A percentile compares a stretch with the other conserved stretches of the same genome.
Conservation (phyloP, 2,329 filamentous ascomycete genomes). For the Purpureocillium lavendulum region DNA sequence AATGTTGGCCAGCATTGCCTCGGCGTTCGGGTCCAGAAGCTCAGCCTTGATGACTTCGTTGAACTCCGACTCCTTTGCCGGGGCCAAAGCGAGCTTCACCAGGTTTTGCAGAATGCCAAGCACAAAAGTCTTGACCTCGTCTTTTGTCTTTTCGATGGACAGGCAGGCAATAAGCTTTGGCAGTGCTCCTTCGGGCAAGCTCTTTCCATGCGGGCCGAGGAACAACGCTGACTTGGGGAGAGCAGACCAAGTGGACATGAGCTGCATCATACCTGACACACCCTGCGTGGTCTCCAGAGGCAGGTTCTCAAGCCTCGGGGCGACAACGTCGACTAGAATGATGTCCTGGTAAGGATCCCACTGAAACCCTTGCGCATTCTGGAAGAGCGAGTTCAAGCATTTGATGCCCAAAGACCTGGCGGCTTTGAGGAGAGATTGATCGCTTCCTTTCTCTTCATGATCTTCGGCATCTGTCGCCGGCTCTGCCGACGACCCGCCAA, state of each 20-base stretch:
- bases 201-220: slow-evolving; percentile 36
- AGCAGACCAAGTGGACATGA: slow-evolving; percentile 75
- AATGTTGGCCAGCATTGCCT: slow-evolving; percentile 58
- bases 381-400: slow-evolving; percentile 72
- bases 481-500: slow-evolving; percentile 33
- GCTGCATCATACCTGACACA: slow-evolving; percentile 70
- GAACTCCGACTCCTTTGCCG: slow-evolving; percentile 46
- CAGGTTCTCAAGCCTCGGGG: slow-evolving; percentile 69
- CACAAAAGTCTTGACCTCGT: slow-evolving; percentile 78
- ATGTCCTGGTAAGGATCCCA: slow-evolving; percentile 64
- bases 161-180: slow-evolving; percentile 66
- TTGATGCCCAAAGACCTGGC: slow-evolving; percentile 70
- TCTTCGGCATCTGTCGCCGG: slow-evolving; percentile 27
- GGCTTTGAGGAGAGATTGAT: slow-evolving; percentile 53
- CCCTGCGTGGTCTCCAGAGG: slow-evolving; percentile 82
- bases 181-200: slow-evolving; percentile 54
- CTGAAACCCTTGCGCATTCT: slow-evolving; percentile 59
- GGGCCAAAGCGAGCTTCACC: slow-evolving; percentile 49
- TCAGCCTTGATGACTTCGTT: slow-evolving; percentile 47
- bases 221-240: slow-evolving; percentile 59
- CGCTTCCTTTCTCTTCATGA: slow-evolving; percentile 34
- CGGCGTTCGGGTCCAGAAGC: slow-evolving; percentile 48
- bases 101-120: slow-evolving; percentile 67
- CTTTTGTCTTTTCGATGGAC: slow-evolving; percentile 64
- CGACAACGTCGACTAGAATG: slow-evolving; percentile 68